Base-by-base conservation (phyloP, 805 yeast genomes). In the Millerago galiae region DNA sequence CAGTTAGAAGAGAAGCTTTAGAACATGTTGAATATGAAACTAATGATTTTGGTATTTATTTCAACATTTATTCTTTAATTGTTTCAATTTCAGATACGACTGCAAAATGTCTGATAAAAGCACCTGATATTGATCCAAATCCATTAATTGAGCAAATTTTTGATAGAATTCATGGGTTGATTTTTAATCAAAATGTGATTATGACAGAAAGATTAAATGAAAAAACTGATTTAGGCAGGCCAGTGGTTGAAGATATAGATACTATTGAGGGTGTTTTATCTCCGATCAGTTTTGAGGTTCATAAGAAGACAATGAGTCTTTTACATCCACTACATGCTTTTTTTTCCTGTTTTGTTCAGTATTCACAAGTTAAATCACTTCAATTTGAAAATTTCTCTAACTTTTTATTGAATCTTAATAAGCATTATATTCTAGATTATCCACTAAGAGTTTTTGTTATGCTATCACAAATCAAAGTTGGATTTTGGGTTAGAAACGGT, bases 401-500 rank as follows among this genome's bases (percentile, higher is more conserved):
- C n/a, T 38, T 40, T 13, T 43, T 37, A 11, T 37, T 49, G 4
- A 41, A 32, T 14, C 26, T 30, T 17, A 18, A 16, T 27, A 43
- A 44, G 42, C 28, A 17, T 9, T 28, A 18, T 9, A 17, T 37
- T 1, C 16, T 44, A 11, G 96, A 88, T 49, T 81, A 83, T 48
- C 83, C 96, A 0, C 60, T 93, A 16, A 70, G 95, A 44, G 82
- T 90, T 0, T 56, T 88, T 25, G 96, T 86, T 0, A 61, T 86
- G 8, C 62, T 87, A 49, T 78, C 96, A 0, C 97, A 93, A 54
- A 84, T 91, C 8, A 82, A 86, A 46, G 79, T 84, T 0, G 96
- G 96, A 0, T 74, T 83, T 43, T 91, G 98, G 98, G 96, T 91
- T 0, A 74, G 98, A 54, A 91, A 91, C 61, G 99, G 99, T 0